Conservation (phyloP, 345 rosid species). For the Gossypium longicalyx region DNA sequence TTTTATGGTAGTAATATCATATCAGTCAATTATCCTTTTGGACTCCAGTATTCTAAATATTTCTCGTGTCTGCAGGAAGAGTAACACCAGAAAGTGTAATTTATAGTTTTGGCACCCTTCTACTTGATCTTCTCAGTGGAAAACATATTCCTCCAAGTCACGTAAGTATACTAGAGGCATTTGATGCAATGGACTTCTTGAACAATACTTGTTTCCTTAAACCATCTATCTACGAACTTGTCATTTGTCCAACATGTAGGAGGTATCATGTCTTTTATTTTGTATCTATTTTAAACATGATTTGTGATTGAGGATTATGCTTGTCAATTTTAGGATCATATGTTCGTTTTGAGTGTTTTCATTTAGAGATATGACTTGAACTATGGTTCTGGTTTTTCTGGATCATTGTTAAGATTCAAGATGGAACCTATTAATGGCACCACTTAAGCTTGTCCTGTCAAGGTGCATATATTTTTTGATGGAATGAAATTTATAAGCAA, state of each 20-base stretch:
- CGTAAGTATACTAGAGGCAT: slow-evolving; percentile 43
- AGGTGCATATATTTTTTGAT: neutral
- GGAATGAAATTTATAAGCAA: neutral
- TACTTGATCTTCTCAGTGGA: slow-evolving; percentile 97
- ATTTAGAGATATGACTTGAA: neutral
- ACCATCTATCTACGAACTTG: neutral
- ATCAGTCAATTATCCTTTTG: neutral
- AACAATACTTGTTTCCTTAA: neutral
- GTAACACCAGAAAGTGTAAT: slow-evolving; percentile 93
- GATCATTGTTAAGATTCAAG: neutral
- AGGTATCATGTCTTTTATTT: neutral
- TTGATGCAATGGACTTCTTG: neutral
- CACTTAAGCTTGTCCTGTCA: neutral
- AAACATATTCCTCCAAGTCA: slow-evolving; percentile 95
- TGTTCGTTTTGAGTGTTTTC: neutral
- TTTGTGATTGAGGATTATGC: neutral
- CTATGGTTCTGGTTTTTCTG: neutral
- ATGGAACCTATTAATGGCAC: neutral
- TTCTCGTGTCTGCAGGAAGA: slow-evolving; percentile 44
- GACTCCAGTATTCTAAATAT: neutral
- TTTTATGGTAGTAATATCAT: neutral
- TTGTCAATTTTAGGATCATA: neutral
- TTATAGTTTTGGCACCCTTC: slow-evolving; percentile 93
- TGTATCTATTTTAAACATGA: neutral
- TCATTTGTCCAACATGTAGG: neutral